Conservation (phyloP, 2,329 filamentous ascomycete species). For the Cladosporium sp. region DNA sequence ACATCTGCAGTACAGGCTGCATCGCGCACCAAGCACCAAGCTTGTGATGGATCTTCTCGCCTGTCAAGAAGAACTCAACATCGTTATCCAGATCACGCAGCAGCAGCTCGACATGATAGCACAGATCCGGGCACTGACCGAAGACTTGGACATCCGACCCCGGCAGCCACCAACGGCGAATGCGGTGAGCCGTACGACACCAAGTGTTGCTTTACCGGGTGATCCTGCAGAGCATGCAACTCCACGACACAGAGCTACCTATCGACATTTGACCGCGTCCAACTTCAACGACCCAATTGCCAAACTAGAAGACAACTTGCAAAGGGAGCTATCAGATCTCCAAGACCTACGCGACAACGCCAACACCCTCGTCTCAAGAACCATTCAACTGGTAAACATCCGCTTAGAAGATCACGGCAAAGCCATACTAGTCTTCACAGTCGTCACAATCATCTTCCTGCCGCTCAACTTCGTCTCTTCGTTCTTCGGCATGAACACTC, state of each 20-base stretch:
- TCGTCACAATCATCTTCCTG: constrained; percentile 47
- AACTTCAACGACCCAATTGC: constrained; percentile 39
- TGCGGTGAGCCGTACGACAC: neutral
- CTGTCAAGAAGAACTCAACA: constrained; percentile 47
- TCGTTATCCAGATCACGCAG: constrained; percentile 46
- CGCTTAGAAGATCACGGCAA: constrained; percentile 48
- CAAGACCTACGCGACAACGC: constrained; percentile 45
- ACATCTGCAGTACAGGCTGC: constrained; percentile 45
- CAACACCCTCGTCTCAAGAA: constrained; percentile 45
- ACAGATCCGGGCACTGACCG: constrained; percentile 24
- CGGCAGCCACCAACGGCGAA: neutral
- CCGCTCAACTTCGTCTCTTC: constrained; percentile 46
- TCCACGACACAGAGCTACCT: constrained; percentile 33
- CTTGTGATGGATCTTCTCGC: constrained; percentile 48
- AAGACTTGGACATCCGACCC: constrained; percentile 20
- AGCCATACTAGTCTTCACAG: constrained; percentile 47
- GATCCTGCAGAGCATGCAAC: neutral
- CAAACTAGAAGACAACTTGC: constrained; percentile 43
- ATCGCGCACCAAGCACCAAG: constrained; percentile 44
- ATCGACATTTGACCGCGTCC: constrained; percentile 41
- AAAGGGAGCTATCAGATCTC: constrained; percentile 43
- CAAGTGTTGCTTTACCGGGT: neutral
- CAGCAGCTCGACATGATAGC: constrained; percentile 43
- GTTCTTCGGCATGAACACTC: constrained; percentile 48
- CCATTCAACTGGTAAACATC: constrained; percentile 48